phyloP scores from a whole-genome alignment of 2,329 filamentous ascomycete genomes.

The Diaporthe citriasiana region DNA sequence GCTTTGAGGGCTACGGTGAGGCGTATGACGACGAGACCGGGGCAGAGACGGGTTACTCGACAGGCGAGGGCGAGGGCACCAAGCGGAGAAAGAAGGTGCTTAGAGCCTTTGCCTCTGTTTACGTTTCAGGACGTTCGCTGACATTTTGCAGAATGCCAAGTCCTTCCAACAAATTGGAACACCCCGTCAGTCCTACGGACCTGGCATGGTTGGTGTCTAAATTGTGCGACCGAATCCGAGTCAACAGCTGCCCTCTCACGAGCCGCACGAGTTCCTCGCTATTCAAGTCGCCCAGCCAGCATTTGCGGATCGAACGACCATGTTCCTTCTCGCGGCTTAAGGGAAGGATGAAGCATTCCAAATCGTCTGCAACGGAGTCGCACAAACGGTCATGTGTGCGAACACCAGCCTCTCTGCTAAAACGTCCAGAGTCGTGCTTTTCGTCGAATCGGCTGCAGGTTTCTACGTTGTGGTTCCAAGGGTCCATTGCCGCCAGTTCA shows the following conservation, averaged over 20 bases:
- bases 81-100: conserved; percentile 78
- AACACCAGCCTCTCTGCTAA: background rate
- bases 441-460: background rate
- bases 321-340: conserved; percentile 42
- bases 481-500: too few species aligned
- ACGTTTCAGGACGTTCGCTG: conserved; percentile 54
- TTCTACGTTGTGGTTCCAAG: background rate
- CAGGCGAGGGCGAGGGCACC: conserved; percentile 75
- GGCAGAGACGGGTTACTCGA: conserved; percentile 75
- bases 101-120: conserved; percentile 47
- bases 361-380: conserved; percentile 27
- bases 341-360: conserved; percentile 45
- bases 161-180: conserved; percentile 42
- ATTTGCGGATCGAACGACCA: conserved; percentile 19
- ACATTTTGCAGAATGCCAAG: conserved; percentile 62
- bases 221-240: conserved; percentile 44
- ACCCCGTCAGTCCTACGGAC: conserved; percentile 64
- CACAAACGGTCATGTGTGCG: background rate
- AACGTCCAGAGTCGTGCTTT: background rate
- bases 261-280: conserved; percentile 35
- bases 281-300: conserved; percentile 35
- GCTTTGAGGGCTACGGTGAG: conserved; percentile 80
- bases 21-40: conserved; percentile 72
- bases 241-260: conserved; percentile 39
- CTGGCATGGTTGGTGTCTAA: conserved; percentile 72